Evolutionary conservation across 768 basidiomycete species (phyloP), one percentile per base, ranked within the genome.

Genomic region (Mycena rebaudengoi): DNA sequence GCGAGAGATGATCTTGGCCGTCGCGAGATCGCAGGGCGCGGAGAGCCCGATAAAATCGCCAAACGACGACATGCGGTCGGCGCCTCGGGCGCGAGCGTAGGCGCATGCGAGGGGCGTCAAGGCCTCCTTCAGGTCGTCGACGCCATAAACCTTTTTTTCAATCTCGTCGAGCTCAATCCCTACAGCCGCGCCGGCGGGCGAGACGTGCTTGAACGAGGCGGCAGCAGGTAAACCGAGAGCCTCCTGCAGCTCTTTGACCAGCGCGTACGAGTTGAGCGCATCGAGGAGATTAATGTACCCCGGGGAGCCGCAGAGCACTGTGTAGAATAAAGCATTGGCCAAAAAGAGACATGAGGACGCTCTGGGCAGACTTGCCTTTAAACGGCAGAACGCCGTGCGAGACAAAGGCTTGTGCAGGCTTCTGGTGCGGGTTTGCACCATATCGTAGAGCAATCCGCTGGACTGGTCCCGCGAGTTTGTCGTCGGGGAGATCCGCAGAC

Each of bases 171-270:
- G 84, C 72, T 87, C 87, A 58, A 98, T 75, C 23, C 96, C 97
- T 13, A 98, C 94, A 26, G 96, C 98, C 7, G 94, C 96, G 51
- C 98, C 98, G 2, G 98, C 98, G 12, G 98, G 98, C 18, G 97
- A 99, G 62, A 99, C 98, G 73, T 99, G 98, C 81, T 99, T 99
- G 89, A 99, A 99, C 1, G 96, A 98, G 0, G 98, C 97, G 13
- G 98, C 97, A 14, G 98, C 98, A 18, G 98, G 96, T 45, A 99
- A 88, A 33, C 82, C 78, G 59, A 99, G 86, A 0, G 94, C 94
- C 60, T 88, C 92, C 45, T 94, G 89, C 4, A 99, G 87, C 75
- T 99, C 98, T 71, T 91, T 93, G 59, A 99, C 98, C 39, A 99
- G 87, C 1, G 94, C 96, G 73, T 92, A 99, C 4, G 97, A 97